phyloP scores from a whole-genome alignment of 2,329 filamentous ascomycete species.

The Hypoxylon sp. region DNA sequence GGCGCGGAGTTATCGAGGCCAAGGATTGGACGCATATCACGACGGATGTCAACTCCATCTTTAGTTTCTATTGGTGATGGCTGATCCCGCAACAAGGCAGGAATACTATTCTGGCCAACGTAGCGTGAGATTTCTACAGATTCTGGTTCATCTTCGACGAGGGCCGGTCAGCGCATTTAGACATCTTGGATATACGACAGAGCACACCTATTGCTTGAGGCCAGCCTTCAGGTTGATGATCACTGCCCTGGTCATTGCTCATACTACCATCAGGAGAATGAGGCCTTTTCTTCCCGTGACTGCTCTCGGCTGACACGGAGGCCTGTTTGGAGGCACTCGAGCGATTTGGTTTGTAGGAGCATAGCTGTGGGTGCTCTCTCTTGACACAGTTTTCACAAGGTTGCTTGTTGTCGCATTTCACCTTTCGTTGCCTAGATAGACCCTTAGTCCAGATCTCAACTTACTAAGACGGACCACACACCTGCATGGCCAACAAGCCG shows the following conservation, averaged over 20 bases:
- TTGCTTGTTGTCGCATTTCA: conserved; percentile 77
- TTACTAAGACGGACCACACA: conserved; percentile 20
- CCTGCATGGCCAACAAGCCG: conserved; percentile 74
- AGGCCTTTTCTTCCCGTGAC: conserved; percentile 56
- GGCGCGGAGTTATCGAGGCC: conserved; percentile 75
- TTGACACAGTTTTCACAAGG: conserved; percentile 77
- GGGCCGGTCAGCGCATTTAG: conserved; percentile 27
- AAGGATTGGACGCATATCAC: conserved; percentile 74
- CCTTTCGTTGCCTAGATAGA: conserved; percentile 68
- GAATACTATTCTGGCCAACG: conserved; percentile 76
- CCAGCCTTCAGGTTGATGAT: conserved; percentile 53
- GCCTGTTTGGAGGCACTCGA: conserved; percentile 55
- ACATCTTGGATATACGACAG: conserved; percentile 19
- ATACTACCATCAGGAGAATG: conserved; percentile 58
- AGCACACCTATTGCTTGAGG: conserved; percentile 51
- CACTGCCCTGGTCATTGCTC: conserved; percentile 54
- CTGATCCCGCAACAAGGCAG: conserved; percentile 73
- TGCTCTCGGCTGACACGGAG: conserved; percentile 47
- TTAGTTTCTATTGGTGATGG: conserved; percentile 65
- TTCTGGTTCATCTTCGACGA: conserved; percentile 63
- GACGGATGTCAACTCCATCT: conserved; percentile 68
- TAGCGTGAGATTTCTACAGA: conserved; percentile 68
- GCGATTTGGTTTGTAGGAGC: conserved; percentile 75
- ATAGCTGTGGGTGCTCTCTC: conserved; percentile 72
- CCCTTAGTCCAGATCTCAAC: conserved; percentile 28